Percentiles rank a stretch among this genome's conserved stretches.
These are phyloP conservation scores for Sisymbrium irio DNA, from an alignment of 345 rosid genomes.

Conservation along the genomic window DNA sequence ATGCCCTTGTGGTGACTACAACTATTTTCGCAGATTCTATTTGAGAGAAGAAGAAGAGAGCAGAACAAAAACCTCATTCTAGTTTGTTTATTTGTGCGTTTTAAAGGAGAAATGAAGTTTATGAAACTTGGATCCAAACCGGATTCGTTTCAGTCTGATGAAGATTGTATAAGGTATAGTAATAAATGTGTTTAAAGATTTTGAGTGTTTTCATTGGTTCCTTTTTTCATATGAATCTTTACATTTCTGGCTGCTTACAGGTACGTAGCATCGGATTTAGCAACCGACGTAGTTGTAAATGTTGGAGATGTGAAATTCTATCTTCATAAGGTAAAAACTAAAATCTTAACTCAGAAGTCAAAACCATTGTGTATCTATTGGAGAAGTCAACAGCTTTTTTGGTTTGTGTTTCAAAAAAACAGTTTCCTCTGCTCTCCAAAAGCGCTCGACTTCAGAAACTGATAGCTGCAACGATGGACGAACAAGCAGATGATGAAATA, in stretches of 20 bases:
- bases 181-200: neutral
- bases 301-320: constrained; percentile 58
- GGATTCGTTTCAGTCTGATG: constrained; percentile 68
- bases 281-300: constrained; percentile 53
- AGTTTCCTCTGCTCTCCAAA: constrained; percentile 77
- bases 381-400: neutral
- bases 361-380: neutral
- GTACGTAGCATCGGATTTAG: constrained; percentile 63
- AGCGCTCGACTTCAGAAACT: constrained; percentile 64
- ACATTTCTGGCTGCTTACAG: constrained; percentile 29
- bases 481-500: constrained; percentile 50
- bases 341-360: neutral
- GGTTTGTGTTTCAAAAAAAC: constrained; percentile 11
- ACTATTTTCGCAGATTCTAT: constrained; percentile 4
- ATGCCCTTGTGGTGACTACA: neutral
- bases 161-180: constrained; percentile 58
- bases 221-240: neutral
- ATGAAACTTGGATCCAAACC: constrained; percentile 95
- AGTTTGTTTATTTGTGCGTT: neutral
- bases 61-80: neutral
- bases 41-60: constrained; percentile 1
- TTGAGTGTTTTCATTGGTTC: neutral
- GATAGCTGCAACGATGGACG: constrained; percentile 43
- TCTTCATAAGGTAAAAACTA: constrained; percentile 58
- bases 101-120: constrained; percentile 58